phyloP scores from a whole-genome alignment of 208 protist genomes.

The Trypanosoma mega region DNA sequence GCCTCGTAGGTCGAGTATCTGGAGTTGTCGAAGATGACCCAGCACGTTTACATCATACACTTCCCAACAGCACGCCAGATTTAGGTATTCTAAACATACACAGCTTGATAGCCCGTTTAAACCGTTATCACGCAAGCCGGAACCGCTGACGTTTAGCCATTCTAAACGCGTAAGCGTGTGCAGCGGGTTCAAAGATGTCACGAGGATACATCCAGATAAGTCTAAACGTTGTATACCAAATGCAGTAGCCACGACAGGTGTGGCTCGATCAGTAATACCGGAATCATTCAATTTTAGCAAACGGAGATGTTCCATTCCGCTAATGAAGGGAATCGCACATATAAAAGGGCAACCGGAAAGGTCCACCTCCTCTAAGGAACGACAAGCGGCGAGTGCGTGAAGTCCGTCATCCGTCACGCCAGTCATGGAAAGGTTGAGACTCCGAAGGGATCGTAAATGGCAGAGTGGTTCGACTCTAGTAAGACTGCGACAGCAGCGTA shows the following conservation, averaged over 20 bases:
- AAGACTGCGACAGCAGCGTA: conserved; percentile 30
- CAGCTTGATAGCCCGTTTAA: conserved; percentile 17
- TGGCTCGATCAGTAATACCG: conserved; percentile 31
- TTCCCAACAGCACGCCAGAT: conserved; percentile 32
- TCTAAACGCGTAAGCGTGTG: conserved; percentile 21
- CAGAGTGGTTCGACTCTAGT: conserved; percentile 31
- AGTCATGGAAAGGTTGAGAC: conserved; percentile 27
- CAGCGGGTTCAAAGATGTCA: conserved; percentile 31
- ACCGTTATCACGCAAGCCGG: conserved; percentile 10
- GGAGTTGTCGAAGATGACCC: conserved; percentile 30
- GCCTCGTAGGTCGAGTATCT: conserved; percentile 41
- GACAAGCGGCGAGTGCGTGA: conserved; percentile 24
- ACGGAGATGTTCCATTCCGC: conserved; percentile 22
- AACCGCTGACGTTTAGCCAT: conserved; percentile 25
- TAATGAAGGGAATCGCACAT: conserved; percentile 28
- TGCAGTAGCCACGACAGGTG: conserved; percentile 8
- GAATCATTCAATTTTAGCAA: conserved; percentile 30
- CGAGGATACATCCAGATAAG: conserved; percentile 35
- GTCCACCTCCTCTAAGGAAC: conserved; percentile 30
- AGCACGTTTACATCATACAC: conserved; percentile 33
- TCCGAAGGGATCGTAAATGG: conserved; percentile 24
- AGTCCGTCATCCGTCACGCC: conserved; percentile 29
- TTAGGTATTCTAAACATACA: conserved; percentile 31
- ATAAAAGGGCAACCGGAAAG: conserved; percentile 31
- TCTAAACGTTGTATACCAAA: conserved; percentile 23